A percentile compares a stretch with the other conserved stretches of the same genome.
Evolutionary conservation across 192 early-diverging fungal genomes (phyloP).

Genomic region (Coemansia sp.): DNA sequence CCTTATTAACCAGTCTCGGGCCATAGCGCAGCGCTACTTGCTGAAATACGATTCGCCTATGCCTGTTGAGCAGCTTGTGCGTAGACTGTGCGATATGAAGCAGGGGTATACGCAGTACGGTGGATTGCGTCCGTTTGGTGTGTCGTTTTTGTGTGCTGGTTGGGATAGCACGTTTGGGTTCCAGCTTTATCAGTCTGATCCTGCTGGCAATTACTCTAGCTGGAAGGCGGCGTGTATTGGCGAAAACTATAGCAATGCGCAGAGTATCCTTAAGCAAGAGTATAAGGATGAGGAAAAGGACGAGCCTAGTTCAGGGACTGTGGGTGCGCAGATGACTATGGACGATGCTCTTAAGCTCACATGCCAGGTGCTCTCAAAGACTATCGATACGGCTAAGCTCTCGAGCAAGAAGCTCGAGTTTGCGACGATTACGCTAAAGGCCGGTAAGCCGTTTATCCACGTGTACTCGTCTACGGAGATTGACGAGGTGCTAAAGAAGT

Average conservation of each 20-base stretch:
- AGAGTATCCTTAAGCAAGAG: slow-evolving; percentile 94
- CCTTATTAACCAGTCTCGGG: slow-evolving; percentile 86
- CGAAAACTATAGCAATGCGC: slow-evolving; percentile 88
- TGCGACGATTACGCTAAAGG: slow-evolving; percentile 75
- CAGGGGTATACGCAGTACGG: slow-evolving; percentile 99
- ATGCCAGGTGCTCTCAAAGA: slow-evolving; percentile 94
- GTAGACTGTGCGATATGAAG: slow-evolving; percentile 95
- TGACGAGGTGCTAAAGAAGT: slow-evolving; percentile 40
- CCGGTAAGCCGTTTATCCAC: slow-evolving; percentile 34
- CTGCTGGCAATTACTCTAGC: slow-evolving; percentile 97
- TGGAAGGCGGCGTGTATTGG: slow-evolving; percentile 99
- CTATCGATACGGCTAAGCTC: slow-evolving; percentile 92
- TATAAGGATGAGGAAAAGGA: slow-evolving; percentile 80
- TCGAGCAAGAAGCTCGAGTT: slow-evolving; percentile 92
- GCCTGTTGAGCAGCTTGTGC: slow-evolving; percentile 94
- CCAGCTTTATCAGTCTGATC: slow-evolving; percentile 98
- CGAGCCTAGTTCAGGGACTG: not conserved
- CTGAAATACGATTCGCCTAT: slow-evolving; percentile 90
- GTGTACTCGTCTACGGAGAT: slow-evolving; percentile 48
- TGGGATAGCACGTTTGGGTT: slow-evolving; percentile 89
- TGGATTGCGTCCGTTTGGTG: slow-evolving; percentile 97
- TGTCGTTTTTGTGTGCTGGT: slow-evolving; percentile 97
- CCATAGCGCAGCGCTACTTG: slow-evolving; percentile 86
- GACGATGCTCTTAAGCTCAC: slow-evolving; percentile 91
- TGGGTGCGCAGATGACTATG: slow-evolving; percentile 59